Evolutionary conservation across 805 yeast genomes (phyloP).

Genomic region (Myxozyma nipponensis): DNA sequence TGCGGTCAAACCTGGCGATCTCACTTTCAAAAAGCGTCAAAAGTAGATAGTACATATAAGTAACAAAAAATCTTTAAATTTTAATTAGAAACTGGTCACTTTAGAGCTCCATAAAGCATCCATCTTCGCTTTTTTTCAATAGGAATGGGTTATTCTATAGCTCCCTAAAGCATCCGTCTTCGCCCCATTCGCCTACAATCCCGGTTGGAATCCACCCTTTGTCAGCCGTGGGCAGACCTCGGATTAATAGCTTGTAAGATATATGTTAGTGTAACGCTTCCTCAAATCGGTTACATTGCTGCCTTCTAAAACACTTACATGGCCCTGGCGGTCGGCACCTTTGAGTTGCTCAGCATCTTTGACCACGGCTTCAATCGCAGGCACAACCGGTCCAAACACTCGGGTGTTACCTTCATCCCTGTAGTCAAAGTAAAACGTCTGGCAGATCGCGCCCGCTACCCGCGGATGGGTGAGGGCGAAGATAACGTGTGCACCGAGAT

Average conservation of each 20-base stretch:
- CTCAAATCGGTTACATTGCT: too few relatives aligned
- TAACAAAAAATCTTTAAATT: too few relatives aligned
- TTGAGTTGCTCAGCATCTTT: conserved; percentile 27
- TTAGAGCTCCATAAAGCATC: neutral
- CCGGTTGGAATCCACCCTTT: conserved; percentile 32
- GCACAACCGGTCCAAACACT: conserved; percentile 34
- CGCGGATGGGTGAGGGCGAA: conserved; percentile 35
- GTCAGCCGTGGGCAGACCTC: conserved; percentile 30
- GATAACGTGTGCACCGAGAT: conserved; percentile 38
- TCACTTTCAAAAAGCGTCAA: neutral
- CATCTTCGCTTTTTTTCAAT: neutral
- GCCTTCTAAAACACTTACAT: too few relatives aligned
- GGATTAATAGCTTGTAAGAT: conserved; percentile 22
- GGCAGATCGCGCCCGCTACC: conserved; percentile 37
- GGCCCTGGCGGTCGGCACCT: conserved; percentile 31
- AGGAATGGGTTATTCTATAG: neutral
- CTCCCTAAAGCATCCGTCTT: conserved; percentile 33
- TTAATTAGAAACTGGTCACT: neutral
- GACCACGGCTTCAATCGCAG: conserved; percentile 33
- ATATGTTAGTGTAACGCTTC: neutral
- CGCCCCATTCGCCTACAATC: conserved; percentile 30
- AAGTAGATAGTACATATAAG: neutral
- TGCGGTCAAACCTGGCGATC: neutral
- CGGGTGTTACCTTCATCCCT: conserved; percentile 24
- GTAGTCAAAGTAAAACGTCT: conserved; percentile 37